phyloP scores from a whole-genome alignment of 495 filamentous ascomycete species.

The Astrothelium subdiscretum region DNA sequence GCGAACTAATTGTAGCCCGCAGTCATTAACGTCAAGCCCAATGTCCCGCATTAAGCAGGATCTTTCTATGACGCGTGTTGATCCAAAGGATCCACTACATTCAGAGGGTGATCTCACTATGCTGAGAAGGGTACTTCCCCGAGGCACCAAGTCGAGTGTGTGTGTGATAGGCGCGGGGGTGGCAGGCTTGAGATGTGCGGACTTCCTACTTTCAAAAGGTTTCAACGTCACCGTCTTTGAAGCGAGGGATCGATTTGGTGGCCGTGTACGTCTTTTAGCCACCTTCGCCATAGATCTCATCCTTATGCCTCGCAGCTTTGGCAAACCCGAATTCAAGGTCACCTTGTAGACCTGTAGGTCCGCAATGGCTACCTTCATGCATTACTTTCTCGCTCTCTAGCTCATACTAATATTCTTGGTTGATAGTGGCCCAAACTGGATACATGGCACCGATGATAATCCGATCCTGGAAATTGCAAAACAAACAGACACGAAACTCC shows the following conservation, averaged over 20 bases:
- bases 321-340: conserved; percentile 21
- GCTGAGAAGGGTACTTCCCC: conserved; percentile 2
- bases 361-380: conserved; percentile 1
- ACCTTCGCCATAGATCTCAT: not conserved
- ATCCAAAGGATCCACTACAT: not conserved
- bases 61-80: not conserved
- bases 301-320: conserved; percentile 16
- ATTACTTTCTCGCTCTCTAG: not conserved
- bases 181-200: conserved; percentile 77
- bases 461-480: conserved; percentile 71
- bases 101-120: not conserved
- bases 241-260: conserved; percentile 71
- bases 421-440: conserved; percentile 80
- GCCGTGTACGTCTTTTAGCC: conserved; percentile 47
- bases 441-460: conserved; percentile 77
- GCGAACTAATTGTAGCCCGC: not conserved
- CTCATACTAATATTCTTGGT: conserved; percentile 6
- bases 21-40: not conserved
- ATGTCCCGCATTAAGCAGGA: conserved; percentile 8
- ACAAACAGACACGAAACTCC: conserved; percentile 48
- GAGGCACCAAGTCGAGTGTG: conserved; percentile 37
- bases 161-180: conserved; percentile 79
- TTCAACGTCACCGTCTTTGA: conserved; percentile 78
- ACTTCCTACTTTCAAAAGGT: conserved; percentile 66
- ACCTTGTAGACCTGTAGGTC: conserved; percentile 43